Evolutionary conservation across 2,329 filamentous ascomycete genomes (phyloP).

Genomic region (Malbranchea cinnamomea): DNA sequence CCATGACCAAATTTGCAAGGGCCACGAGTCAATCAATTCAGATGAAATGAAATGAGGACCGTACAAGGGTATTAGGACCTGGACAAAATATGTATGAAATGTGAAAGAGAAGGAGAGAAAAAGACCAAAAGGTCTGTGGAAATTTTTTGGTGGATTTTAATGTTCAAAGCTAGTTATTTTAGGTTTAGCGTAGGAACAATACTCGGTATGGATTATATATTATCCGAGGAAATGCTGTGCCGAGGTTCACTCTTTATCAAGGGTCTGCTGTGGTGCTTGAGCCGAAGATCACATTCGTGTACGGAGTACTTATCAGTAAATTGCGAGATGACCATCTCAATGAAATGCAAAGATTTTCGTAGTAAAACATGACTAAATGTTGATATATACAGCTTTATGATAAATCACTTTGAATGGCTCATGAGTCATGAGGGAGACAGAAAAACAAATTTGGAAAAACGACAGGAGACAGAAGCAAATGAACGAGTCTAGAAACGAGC

Average conservation of each 20-base stretch:
- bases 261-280: too few species aligned
- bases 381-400: conserved; percentile 2
- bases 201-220: too few species aligned
- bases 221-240: too few species aligned
- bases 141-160: conserved; percentile 11
- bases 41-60: conserved; percentile 10
- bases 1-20: conserved; percentile 27
- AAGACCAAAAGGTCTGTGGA: conserved; percentile 10
- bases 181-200: too few species aligned
- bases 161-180: too few species aligned
- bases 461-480: not conserved
- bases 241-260: too few species aligned
- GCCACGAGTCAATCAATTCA: conserved; percentile 17
- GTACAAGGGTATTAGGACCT: conserved; percentile 34
- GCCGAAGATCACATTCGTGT: too few species aligned
- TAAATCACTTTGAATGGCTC: too few species aligned
- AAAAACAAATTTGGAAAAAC: too few species aligned
- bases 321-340: not conserved
- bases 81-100: conserved; percentile 8
- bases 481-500: conserved; percentile 46
- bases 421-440: too few species aligned
- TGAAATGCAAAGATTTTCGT: not conserved
- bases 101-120: conserved; percentile 16
- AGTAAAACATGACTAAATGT: not conserved
- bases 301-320: too few species aligned